Evolutionary conservation across 495 filamentous ascomycete species (phyloP).

Genomic region (Trichoderma erinaceum): DNA sequence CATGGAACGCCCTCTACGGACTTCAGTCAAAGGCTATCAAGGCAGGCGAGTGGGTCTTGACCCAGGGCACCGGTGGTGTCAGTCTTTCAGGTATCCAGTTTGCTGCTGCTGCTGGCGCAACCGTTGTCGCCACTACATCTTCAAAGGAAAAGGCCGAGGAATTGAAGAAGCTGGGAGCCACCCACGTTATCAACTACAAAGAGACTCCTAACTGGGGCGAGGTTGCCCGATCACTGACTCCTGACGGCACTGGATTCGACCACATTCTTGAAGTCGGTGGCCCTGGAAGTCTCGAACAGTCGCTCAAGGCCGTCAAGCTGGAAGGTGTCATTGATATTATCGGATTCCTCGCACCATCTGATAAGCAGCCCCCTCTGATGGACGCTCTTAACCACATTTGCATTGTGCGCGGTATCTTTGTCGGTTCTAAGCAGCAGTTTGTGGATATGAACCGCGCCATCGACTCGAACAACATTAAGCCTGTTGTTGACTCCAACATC

Average conservation of each 20-base stretch:
- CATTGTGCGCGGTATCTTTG: conserved; percentile 51
- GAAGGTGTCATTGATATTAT: conserved; percentile 56
- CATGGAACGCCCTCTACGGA: conserved; percentile 49
- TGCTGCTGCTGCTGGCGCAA: conserved; percentile 66
- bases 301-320: conserved; percentile 49
- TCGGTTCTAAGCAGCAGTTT: conserved; percentile 51
- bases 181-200: conserved; percentile 52
- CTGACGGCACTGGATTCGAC: conserved; percentile 47
- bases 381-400: conserved; percentile 45
- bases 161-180: conserved; percentile 56
- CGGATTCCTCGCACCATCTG: conserved; percentile 25
- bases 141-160: conserved; percentile 50
- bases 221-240: conserved; percentile 27
- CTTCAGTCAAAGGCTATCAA: conserved; percentile 31
- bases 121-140: conserved; percentile 65
- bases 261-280: conserved; percentile 60
- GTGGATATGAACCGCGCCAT: conserved; percentile 54
- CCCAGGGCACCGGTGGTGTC: conserved; percentile 36
- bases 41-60: conserved; percentile 28
- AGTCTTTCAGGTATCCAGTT: conserved; percentile 50
- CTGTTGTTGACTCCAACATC: conserved; percentile 54
- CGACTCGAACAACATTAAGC: conserved; percentile 55
- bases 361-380: conserved; percentile 30
- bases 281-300: conserved; percentile 46
- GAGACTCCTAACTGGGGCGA: conserved; percentile 29